Evolutionary conservation across 2,329 filamentous ascomycete species (phyloP).

Genomic region (Colletotrichum gigasporum): DNA sequence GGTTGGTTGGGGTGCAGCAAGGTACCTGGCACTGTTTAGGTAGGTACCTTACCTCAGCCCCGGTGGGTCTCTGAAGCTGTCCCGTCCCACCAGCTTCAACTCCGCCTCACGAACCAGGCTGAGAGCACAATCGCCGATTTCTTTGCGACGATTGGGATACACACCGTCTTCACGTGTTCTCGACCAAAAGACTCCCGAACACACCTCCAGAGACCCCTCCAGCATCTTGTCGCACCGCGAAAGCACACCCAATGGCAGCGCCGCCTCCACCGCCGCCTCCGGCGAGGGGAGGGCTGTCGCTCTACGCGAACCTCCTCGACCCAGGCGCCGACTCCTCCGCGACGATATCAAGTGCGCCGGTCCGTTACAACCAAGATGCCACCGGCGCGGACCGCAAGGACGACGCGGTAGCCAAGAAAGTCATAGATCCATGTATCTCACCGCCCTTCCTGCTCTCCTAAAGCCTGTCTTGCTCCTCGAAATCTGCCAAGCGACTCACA

Average conservation of each 20-base stretch:
- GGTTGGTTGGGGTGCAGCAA: background rate
- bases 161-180: fast-evolving
- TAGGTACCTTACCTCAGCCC: background rate
- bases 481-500: background rate
- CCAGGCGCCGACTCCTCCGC: slow-evolving; percentile 56
- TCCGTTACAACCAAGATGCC: slow-evolving; percentile 71
- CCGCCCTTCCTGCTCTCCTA: background rate
- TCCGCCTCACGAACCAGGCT: slow-evolving; percentile 6
- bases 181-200: background rate
- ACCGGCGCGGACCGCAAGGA: slow-evolving; percentile 57
- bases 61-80: background rate
- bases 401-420: slow-evolving; percentile 67
- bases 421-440: slow-evolving; percentile 50
- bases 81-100: slow-evolving; percentile 7
- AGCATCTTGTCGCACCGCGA: background rate
- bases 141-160: slow-evolving; percentile 3
- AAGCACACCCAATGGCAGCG: slow-evolving; percentile 38
- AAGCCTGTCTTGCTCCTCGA: too few species aligned
- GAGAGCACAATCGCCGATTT: background rate
- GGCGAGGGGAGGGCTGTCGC: slow-evolving; percentile 67
- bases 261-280: slow-evolving; percentile 50
- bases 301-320: slow-evolving; percentile 87
- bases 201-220: background rate
- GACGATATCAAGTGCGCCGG: slow-evolving; percentile 82
- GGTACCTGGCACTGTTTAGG: background rate